Conservation (phyloP, 1,284 basidiomycete genomes). For the Fistulinella cinereoalba region DNA sequence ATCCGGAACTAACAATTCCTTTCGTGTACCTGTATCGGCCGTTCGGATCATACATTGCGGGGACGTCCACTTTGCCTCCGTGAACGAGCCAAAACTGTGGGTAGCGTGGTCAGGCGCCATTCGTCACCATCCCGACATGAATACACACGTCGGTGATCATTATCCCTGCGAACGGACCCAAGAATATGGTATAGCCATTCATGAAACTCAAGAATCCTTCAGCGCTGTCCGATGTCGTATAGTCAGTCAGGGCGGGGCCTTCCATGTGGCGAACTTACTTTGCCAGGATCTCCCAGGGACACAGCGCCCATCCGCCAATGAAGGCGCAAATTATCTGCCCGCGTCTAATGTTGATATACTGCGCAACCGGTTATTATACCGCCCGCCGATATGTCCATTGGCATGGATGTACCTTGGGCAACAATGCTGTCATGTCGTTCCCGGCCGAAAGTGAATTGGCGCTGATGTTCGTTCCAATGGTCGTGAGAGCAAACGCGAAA, state of each 20-base stretch:
- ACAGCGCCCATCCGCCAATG: slow-evolving; percentile 55
- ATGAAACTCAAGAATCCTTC: slow-evolving; percentile 54
- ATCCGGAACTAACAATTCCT: slow-evolving; percentile 51
- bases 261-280: slow-evolving; percentile 29
- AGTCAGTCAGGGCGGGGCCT: neutral
- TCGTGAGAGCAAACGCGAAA: slow-evolving; percentile 57
- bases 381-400: neutral
- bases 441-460: slow-evolving; percentile 63
- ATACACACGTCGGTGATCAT: slow-evolving; percentile 67
- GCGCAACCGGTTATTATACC: neutral
- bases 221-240: slow-evolving; percentile 34
- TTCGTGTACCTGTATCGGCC: slow-evolving; percentile 64
- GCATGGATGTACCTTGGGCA: slow-evolving; percentile 34
- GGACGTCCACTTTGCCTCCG: slow-evolving; percentile 61
- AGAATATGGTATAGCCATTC: slow-evolving; percentile 70
- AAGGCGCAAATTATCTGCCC: slow-evolving; percentile 64
- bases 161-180: slow-evolving; percentile 72
- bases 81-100: slow-evolving; percentile 69
- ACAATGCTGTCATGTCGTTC: slow-evolving; percentile 61
- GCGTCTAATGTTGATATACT: slow-evolving; percentile 52
- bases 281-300: slow-evolving; percentile 57
- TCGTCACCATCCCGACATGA: neutral
- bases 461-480: slow-evolving; percentile 65
- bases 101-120: neutral
- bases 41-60: slow-evolving; percentile 67